Evolutionary conservation across 2,329 filamentous ascomycete genomes (phyloP).

Genomic region (Pyrenophora teres): DNA sequence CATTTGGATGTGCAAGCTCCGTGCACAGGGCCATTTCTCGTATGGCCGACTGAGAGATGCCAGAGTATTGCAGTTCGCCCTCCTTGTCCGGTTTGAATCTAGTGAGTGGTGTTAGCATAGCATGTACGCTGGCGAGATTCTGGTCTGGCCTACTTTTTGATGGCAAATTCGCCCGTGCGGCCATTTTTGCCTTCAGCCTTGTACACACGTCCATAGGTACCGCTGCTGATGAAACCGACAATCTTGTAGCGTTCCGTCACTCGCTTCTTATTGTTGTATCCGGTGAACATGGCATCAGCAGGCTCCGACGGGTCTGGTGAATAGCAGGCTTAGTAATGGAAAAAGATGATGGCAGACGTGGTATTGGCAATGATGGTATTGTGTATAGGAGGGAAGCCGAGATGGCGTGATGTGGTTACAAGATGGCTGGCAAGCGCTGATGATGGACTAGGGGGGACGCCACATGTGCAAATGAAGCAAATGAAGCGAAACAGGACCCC

Average conservation of each 20-base stretch:
- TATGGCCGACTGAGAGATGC: constrained; percentile 95
- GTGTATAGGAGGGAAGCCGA: neutral
- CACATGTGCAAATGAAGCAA: constrained; percentile 12
- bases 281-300: constrained; percentile 49
- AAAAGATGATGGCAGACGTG: neutral
- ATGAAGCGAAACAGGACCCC: neutral
- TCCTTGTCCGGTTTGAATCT: constrained; percentile 97
- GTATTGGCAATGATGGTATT: neutral
- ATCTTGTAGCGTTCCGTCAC: constrained; percentile 95
- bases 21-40: constrained; percentile 97
- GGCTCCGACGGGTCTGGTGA: constrained; percentile 34
- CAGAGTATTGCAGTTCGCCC: constrained; percentile 94
- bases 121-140: constrained; percentile 5
- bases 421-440: constrained; percentile 10
- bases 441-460: constrained; percentile 12
- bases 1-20: constrained; percentile 84
- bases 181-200: constrained; percentile 82
- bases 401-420: constrained; percentile 5
- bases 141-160: constrained; percentile 75
- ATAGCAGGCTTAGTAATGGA: constrained; percentile 6
- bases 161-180: constrained; percentile 83
- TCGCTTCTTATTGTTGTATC: constrained; percentile 74
- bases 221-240: constrained; percentile 96
- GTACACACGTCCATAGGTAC: constrained; percentile 97
- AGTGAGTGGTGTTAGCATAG: constrained; percentile 17